These are phyloP conservation scores for Fusarium pseudonygamai DNA, from an alignment of 2,329 filamentous ascomycete genomes.

Conservation along the genomic window DNA sequence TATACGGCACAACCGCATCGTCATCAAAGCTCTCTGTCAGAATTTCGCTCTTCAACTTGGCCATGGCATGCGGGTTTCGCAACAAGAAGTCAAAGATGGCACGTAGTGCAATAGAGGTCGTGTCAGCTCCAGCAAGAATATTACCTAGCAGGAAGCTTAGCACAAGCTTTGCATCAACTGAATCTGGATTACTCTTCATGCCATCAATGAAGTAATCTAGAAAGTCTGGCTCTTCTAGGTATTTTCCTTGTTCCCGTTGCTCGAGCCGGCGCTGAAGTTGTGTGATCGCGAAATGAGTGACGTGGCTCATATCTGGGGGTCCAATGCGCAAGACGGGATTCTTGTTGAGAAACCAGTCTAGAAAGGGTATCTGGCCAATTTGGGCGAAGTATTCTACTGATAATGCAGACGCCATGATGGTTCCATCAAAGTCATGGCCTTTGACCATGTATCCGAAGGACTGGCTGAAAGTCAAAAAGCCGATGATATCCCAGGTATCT, in stretches of 20 bases:
- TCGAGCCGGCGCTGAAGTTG: slow-evolving; percentile 20
- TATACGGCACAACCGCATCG: background rate
- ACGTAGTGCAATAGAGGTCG: slow-evolving; percentile 48
- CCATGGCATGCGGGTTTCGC: slow-evolving; percentile 42
- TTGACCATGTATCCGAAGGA: slow-evolving; percentile 54
- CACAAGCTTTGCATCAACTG: slow-evolving; percentile 50
- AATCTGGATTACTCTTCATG: slow-evolving; percentile 45
- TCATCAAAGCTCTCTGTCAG: background rate
- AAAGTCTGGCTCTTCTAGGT: slow-evolving; percentile 41
- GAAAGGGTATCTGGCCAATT: slow-evolving; percentile 44
- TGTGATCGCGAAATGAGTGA: slow-evolving; percentile 10
- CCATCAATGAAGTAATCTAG: slow-evolving; percentile 49
- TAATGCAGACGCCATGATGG: slow-evolving; percentile 44
- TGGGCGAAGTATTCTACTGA: slow-evolving; percentile 37
- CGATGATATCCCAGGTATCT: slow-evolving; percentile 53
- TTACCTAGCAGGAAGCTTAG: slow-evolving; percentile 47
- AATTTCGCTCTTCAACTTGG: slow-evolving; percentile 22
- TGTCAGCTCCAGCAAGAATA: slow-evolving; percentile 51
- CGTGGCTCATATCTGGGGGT: slow-evolving; percentile 22
- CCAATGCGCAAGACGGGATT: slow-evolving; percentile 41
- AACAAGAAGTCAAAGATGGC: slow-evolving; percentile 51
- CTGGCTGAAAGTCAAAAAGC: slow-evolving; percentile 52
- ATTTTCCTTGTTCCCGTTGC: slow-evolving; percentile 8
- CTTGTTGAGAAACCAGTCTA: slow-evolving; percentile 42
- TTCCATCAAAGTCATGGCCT: slow-evolving; percentile 49